A percentile compares a stretch with the other conserved stretches of the same genome.
phyloP scores from a whole-genome alignment of 2,329 filamentous ascomycete species.

The Polychaeton citri region DNA sequence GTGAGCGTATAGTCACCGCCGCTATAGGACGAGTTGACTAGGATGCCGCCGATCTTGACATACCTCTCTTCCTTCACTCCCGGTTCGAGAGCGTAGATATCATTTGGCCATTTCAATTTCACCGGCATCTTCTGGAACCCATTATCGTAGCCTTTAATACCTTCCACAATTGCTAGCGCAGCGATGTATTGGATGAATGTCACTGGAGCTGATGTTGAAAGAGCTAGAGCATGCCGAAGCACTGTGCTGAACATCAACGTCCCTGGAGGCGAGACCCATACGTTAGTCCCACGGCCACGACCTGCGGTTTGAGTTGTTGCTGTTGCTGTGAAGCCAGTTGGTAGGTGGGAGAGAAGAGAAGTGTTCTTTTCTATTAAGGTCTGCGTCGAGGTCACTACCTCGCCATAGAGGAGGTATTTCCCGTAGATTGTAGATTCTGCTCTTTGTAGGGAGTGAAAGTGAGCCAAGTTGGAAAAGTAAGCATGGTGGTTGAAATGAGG shows the following conservation, averaged over 20 bases:
- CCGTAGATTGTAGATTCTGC: conserved; percentile 55
- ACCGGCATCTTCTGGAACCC: conserved; percentile 67
- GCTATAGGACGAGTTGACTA: conserved; percentile 77
- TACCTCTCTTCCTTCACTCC: conserved; percentile 48
- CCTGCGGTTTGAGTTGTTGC: conserved; percentile 82
- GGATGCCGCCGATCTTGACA: conserved; percentile 84
- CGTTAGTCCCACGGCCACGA: conserved; percentile 77
- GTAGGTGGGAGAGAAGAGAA: conserved; percentile 59
- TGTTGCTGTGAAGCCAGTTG: conserved; percentile 73
- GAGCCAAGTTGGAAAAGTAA: conserved; percentile 58
- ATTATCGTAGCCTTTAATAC: conserved; percentile 63
- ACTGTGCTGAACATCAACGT: conserved; percentile 78
- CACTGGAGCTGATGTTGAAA: conserved; percentile 61
- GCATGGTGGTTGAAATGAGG: conserved; percentile 75
- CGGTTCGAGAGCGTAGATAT: conserved; percentile 46
- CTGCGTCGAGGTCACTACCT: conserved; percentile 88
- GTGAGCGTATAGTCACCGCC: conserved; percentile 70
- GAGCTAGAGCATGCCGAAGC: conserved; percentile 65
- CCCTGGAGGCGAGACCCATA: conserved; percentile 86
- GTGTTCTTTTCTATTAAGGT: conserved; percentile 89
- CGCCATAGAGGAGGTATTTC: conserved; percentile 66
- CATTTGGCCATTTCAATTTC: conserved; percentile 95
- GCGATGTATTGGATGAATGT: conserved; percentile 91
- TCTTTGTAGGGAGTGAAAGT: conserved; percentile 44
- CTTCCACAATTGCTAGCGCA: conserved; percentile 74